Conservation (phyloP, 495 filamentous ascomycete genomes). For the Penicillium paxilli region DNA sequence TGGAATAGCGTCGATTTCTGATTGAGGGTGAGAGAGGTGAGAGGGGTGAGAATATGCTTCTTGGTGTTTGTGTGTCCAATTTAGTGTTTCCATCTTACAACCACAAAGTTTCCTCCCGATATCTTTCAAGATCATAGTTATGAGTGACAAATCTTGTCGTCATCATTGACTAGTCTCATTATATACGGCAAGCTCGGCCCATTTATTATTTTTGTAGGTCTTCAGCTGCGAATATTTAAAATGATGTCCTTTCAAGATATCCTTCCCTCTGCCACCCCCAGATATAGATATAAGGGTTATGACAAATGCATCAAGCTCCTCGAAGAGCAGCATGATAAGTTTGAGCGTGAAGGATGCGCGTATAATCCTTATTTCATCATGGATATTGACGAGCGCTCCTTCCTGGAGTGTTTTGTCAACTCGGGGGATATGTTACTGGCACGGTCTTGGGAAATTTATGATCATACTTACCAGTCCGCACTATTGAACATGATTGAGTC, state of each 20-base stretch:
- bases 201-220: too few species aligned
- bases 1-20: too few species aligned
- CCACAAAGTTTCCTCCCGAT: neutral
- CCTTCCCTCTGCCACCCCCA: neutral
- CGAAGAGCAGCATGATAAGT: too few species aligned
- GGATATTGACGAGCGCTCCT: slow-evolving; percentile 5
- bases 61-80: too few species aligned
- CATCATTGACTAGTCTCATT: too few species aligned
- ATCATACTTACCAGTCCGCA: slow-evolving; percentile 1
- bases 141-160: too few species aligned
- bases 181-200: neutral
- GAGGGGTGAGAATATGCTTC: too few species aligned
- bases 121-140: too few species aligned
- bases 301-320: neutral
- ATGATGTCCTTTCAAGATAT: too few species aligned
- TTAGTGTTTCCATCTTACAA: too few species aligned
- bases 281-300: neutral
- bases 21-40: too few species aligned
- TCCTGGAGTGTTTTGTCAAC: slow-evolving; percentile 12
- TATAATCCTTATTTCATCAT: slow-evolving; percentile 7
- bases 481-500: slow-evolving; percentile 6
- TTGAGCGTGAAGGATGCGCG: neutral
- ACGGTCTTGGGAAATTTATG: slow-evolving; percentile 8
- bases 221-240: too few species aligned
- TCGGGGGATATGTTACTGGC: slow-evolving; percentile 4